Base-by-base conservation (phyloP, 2,329 filamentous ascomycete genomes). In the Thyridium curvatum region DNA sequence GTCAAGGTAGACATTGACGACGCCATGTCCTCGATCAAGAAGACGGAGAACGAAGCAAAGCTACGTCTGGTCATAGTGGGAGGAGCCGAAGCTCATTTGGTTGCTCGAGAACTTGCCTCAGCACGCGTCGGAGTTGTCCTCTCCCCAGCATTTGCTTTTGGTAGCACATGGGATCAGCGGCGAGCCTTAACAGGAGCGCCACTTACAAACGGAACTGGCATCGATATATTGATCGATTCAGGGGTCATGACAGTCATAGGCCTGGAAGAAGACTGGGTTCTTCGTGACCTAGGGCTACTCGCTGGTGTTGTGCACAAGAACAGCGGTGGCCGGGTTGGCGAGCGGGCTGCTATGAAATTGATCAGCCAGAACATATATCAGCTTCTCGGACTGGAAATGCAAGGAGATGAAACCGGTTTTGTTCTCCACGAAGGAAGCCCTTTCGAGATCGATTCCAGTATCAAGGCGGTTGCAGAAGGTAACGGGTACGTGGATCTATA, bases 381-480 rank as follows among this genome's bases (percentile, higher is more conserved):
- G 42, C 67, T 79, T 10, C 56, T 82, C 8, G 75, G 74, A 0
- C 47, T 72, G 46, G 38, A 26, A 10, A 26, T 6, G 6, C 6
- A 6, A 6, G 6, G 6, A 26, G 21, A 26, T 6, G 21, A 26
- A 32, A 41, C 60, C 1, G 50, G 55, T 38, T 84, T 82, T 58
- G 66, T 82, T 3, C 65, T 84, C 7, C 78, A 69, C 37, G 79
- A 84, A 52, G 79, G 79, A 0, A 78, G 65, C 47, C 81, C 81
- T 15, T 51, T 85, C 44, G 68, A 79, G 48, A 74, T 82, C 51
- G 73, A 71, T 4, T 68, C 69, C 5, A 59, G 71, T 34, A 66
- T 83, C 34, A 68, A 68, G 52, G 77, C 69, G 10, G 70, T 81
- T 12, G 69, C 65, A 6, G 63, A 62, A 39, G 70, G 71, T 26